A percentile compares a stretch with the other conserved stretches of the same genome.
These are phyloP conservation scores for Globisporangium cylindrosporum DNA, from an alignment of 352 stramenopile species.

Conservation along the genomic window DNA sequence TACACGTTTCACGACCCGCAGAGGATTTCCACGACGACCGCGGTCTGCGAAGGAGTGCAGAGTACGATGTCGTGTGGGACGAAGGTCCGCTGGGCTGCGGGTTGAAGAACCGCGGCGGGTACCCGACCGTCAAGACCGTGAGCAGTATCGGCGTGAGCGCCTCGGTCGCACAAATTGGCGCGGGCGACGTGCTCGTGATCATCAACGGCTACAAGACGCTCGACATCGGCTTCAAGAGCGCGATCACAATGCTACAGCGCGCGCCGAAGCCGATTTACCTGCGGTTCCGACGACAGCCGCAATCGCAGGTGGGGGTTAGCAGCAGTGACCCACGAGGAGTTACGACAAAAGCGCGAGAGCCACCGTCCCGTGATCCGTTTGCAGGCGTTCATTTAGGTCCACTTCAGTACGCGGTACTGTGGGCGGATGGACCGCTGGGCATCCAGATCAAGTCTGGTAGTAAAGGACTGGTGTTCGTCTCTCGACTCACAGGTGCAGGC, in stretches of 20 bases:
- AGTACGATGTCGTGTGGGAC: conserved; percentile 80
- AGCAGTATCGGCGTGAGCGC: conserved; percentile 52
- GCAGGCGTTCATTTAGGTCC: conserved; percentile 15
- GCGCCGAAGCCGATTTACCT: conserved; percentile 76
- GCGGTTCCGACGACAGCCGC: conserved; percentile 43
- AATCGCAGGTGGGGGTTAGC: conserved; percentile 19
- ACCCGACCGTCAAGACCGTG: conserved; percentile 68
- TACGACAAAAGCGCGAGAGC: conserved; percentile 1
- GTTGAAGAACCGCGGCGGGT: conserved; percentile 65
- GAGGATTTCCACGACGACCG: conserved; percentile 2
- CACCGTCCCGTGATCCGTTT: neutral
- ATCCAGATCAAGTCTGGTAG: conserved; percentile 79
- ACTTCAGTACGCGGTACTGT: conserved; percentile 73
- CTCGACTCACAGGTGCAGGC: conserved; percentile 66
- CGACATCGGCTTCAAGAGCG: conserved; percentile 78
- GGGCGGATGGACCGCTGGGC: conserved; percentile 69
- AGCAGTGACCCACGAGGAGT: neutral
- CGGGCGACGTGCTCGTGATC: conserved; percentile 61
- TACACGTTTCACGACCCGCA: conserved; percentile 5
- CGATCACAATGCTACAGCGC: conserved; percentile 69
- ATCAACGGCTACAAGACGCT: conserved; percentile 76
- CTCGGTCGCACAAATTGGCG: conserved; percentile 65
- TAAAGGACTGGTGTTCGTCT: conserved; percentile 65
- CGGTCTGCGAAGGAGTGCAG: conserved; percentile 14
- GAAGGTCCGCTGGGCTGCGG: conserved; percentile 70